A percentile compares a stretch with the other conserved stretches of the same genome.
These are phyloP conservation scores for Colletotrichum melonis DNA, from an alignment of 2,329 filamentous ascomycete species.

Conservation along the genomic window DNA sequence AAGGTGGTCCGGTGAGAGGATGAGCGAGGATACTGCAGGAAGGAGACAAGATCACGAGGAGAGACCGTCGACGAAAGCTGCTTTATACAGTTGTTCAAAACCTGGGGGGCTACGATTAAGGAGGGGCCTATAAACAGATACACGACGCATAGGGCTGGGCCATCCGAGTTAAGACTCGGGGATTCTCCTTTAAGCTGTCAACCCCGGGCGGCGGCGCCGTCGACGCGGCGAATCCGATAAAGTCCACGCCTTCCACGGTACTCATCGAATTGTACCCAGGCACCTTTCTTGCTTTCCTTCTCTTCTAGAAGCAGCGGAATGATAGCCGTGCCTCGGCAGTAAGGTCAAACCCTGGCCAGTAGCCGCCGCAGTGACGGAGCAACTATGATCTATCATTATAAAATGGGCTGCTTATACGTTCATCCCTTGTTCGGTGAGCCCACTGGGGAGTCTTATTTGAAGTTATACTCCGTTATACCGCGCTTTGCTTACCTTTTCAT, in stretches of 20 bases:
- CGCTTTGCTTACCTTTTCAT: neutral
- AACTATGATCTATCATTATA: neutral
- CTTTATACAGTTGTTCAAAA: neutral
- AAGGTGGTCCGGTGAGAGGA: neutral
- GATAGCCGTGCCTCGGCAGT: neutral
- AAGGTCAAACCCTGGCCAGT: neutral
- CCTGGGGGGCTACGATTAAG: neutral
- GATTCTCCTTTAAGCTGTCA: neutral
- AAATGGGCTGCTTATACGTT: neutral
- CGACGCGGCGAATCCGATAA: conserved; percentile 17
- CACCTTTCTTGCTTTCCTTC: neutral
- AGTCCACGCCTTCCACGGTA: neutral
- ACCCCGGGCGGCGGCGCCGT: conserved; percentile 10
- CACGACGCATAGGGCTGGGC: neutral
- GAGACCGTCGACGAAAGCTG: neutral
- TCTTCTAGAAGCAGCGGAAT: neutral
- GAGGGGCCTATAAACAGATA: neutral
- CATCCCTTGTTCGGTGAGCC: neutral
- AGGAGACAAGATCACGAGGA: neutral
- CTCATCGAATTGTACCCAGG: neutral
- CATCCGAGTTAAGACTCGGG: neutral
- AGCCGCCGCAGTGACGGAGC: neutral
- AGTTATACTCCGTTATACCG: too few species aligned
- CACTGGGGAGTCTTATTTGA: neutral
- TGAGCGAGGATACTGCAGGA: neutral